Percentiles rank a stretch among this genome's conserved stretches.
These are phyloP conservation scores for Aureoboletus auriporus DNA, from an alignment of 768 basidiomycete species.

Conservation along the genomic window DNA sequence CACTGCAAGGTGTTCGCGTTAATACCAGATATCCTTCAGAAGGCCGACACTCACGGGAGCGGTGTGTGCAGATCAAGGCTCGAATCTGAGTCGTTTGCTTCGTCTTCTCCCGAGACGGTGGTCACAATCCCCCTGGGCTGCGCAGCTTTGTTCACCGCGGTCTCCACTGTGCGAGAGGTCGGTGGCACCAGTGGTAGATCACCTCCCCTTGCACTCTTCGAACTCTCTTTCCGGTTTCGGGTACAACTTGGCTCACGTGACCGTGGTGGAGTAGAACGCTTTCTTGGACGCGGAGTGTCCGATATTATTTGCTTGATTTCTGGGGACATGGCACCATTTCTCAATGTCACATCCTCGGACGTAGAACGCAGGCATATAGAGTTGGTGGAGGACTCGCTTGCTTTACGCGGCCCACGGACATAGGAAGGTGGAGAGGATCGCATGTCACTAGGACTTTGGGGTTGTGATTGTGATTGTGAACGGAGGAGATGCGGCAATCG, in stretches of 20 bases:
- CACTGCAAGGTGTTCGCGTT: slow-evolving; percentile 31
- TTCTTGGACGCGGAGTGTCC: slow-evolving; percentile 34
- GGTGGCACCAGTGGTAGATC: slow-evolving; percentile 13
- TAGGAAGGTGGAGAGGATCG: slow-evolving; percentile 10
- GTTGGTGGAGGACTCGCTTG: slow-evolving; percentile 13
- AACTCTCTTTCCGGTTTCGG: slow-evolving; percentile 15
- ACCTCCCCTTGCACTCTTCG: slow-evolving; percentile 2
- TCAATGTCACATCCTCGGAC: slow-evolving; percentile 4
- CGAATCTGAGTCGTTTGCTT: slow-evolving; percentile 51
- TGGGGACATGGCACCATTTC: slow-evolving; percentile 29
- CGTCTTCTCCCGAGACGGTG: slow-evolving; percentile 20
- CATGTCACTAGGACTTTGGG: slow-evolving; percentile 5
- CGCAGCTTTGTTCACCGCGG: not conserved
- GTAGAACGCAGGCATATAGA: slow-evolving; percentile 10
- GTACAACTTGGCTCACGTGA: slow-evolving; percentile 21
- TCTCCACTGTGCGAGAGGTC: slow-evolving; percentile 2
- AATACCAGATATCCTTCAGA: slow-evolving; percentile 4
- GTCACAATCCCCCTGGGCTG: not conserved
- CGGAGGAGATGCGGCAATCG: slow-evolving; percentile 22
- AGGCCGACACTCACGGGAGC: slow-evolving; percentile 50
- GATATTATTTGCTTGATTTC: slow-evolving; percentile 40
- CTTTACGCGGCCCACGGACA: slow-evolving; percentile 23
- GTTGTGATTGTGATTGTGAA: slow-evolving; percentile 8
- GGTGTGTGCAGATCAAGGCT: slow-evolving; percentile 68
- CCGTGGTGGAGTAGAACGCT: slow-evolving; percentile 17